Evolutionary conservation across 2,329 filamentous ascomycete genomes (phyloP), one percentile per base, ranked within the genome.

Genomic region (Penicillium polonicum): DNA sequence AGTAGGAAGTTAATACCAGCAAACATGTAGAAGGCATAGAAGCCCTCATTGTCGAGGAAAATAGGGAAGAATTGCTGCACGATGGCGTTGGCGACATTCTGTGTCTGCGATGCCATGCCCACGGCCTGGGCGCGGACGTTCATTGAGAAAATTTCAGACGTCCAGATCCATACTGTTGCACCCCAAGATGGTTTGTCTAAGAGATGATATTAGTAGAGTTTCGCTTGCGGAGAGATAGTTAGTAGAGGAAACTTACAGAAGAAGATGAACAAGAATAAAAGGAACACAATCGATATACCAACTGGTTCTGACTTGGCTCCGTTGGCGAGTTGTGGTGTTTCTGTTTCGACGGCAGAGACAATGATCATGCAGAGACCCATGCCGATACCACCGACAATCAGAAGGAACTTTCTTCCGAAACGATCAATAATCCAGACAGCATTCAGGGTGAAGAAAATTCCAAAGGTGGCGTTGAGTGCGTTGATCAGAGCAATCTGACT

Each of bases 341-440:
- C 74, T 5, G 82, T 82, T 53, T 83, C 82, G 13, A 85, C 80
- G 0, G 81, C 73, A 0, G 83, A 78, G 17, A 88, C 86, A 58
- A 87, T 82, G 57, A 90, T 76, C 86, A 91, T 90, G 76, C 86
- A 89, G 10, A 84, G 59, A 4, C 82, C 85, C 83, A 90, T 90
- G 38, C 88, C 88, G 44, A 86, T 73, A 41, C 83, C 87, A 66
- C 88, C 88, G 36, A 86, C 79, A 55, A 90, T 86, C 66, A 91
- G 81, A 57, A 90, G 77, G 78, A 87, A 86, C 65, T 87, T 87
- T 52, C 88, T 82, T 38, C 88, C 88, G 63, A 87, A 90, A 49
- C 87, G 82, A 71, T 90, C 88, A 35, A 88, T 85, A 5, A 86
- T 88, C 87, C 88, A 90, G 38, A 86, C 83, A 15, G 88, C 87